Evolutionary conservation across 768 basidiomycete species (phyloP).

Genomic region (Lactarius hatsudake): DNA sequence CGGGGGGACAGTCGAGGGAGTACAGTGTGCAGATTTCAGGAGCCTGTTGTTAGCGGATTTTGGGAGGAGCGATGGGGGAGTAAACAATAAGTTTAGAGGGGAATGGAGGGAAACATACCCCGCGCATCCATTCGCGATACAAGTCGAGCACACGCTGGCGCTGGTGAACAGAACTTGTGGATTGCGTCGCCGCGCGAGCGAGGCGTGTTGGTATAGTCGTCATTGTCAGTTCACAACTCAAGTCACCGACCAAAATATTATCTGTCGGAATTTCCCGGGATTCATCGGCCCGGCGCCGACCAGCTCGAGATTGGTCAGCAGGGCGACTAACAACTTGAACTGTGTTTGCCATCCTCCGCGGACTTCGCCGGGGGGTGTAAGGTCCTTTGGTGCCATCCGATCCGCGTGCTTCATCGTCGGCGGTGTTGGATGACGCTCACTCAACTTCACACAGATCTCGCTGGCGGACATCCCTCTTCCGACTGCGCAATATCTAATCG

Average conservation of each 20-base stretch:
- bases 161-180: conserved; percentile 56
- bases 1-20: conserved; percentile 75
- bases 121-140: conserved; percentile 92
- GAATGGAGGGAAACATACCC: conserved; percentile 51
- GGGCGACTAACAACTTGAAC: too few relatives aligned
- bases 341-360: too few relatives aligned
- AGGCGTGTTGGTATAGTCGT: conserved; percentile 89
- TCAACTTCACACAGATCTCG: too few relatives aligned
- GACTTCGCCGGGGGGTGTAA: too few relatives aligned
- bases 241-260: too few relatives aligned
- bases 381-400: too few relatives aligned
- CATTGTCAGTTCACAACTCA: conserved; percentile 38
- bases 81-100: background rate
- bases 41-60: conserved; percentile 52
- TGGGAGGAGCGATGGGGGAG: background rate
- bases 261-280: background rate
- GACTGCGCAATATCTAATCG: too few relatives aligned
- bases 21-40: conserved; percentile 86
- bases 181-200: conserved; percentile 65
- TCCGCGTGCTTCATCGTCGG: too few relatives aligned
- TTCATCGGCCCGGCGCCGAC: background rate
- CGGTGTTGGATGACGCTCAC: too few relatives aligned
- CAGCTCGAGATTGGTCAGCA: too few relatives aligned
- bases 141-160: conserved; percentile 67
- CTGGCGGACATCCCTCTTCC: too few relatives aligned